These are phyloP conservation scores for Tetrapisispora nanseiensis DNA, from an alignment of 805 yeast genomes.

Conservation along the genomic window DNA sequence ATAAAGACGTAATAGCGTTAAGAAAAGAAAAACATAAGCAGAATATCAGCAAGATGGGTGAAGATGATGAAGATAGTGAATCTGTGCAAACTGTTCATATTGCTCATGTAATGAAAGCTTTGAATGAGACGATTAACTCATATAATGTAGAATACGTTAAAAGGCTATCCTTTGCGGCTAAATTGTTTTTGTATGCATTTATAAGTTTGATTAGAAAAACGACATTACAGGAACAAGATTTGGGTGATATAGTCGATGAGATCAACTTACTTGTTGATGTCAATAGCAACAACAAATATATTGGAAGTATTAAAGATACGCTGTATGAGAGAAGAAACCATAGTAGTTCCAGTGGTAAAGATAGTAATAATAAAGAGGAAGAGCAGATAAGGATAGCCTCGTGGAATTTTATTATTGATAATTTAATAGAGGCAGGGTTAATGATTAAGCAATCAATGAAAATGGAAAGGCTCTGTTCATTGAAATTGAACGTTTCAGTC, in stretches of 20 bases:
- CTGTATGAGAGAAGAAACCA: not conserved
- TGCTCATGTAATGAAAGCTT: conserved; percentile 67
- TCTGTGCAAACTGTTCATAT: conserved; percentile 52
- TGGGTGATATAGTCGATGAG: conserved; percentile 77
- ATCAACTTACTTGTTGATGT: conserved; percentile 44
- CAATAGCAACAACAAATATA: conserved; percentile 25
- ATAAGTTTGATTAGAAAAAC: conserved; percentile 54
- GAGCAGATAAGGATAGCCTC: conserved; percentile 50
- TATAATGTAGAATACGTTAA: conserved; percentile 54
- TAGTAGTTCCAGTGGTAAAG: conserved; percentile 11
- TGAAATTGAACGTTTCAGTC: conserved; percentile 59
- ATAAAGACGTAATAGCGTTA: conserved; percentile 7
- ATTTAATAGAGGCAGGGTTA: conserved; percentile 72
- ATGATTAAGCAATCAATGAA: conserved; percentile 55
- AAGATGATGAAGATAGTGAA: conserved; percentile 9
- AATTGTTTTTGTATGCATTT: conserved; percentile 61
- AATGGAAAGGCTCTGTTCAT: conserved; percentile 56
- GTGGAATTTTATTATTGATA: conserved; percentile 44
- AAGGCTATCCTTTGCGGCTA: conserved; percentile 56
- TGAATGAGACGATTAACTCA: conserved; percentile 66
- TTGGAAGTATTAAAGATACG: conserved; percentile 25
- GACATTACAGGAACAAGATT: conserved; percentile 57
- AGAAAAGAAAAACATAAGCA: conserved; percentile 2
- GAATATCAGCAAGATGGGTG: not conserved
- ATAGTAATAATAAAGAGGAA: conserved; percentile 18